A percentile compares a stretch with the other conserved stretches of the same genome.
Evolutionary conservation across 805 yeast genomes (phyloP).

Genomic region (Kluyveromyces nonfermentans): DNA sequence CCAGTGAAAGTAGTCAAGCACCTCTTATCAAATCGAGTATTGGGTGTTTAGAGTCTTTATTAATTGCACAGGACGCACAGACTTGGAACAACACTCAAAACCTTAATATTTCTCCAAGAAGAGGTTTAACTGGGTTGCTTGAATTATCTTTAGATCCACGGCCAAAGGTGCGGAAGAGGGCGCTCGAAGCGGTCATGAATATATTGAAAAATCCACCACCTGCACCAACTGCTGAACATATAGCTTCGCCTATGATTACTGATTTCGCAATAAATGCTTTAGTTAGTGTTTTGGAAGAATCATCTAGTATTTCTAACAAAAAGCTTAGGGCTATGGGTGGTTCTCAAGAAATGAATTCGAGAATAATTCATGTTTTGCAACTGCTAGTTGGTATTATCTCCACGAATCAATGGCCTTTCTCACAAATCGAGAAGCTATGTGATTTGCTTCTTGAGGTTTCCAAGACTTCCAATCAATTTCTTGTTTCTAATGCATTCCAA

Average conservation of each 20-base stretch:
- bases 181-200: constrained; percentile 73
- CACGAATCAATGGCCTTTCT: constrained; percentile 75
- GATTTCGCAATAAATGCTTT: constrained; percentile 55
- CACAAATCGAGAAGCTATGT: constrained; percentile 61
- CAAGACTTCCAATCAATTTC: constrained; percentile 72
- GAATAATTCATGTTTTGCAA: constrained; percentile 68
- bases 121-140: constrained; percentile 71
- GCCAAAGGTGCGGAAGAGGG: constrained; percentile 93
- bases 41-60: constrained; percentile 73
- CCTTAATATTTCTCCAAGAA: constrained; percentile 51
- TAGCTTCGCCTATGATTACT: constrained; percentile 62
- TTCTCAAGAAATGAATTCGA: constrained; percentile 43
- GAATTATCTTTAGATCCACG: constrained; percentile 78
- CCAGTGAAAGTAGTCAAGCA: constrained; percentile 62
- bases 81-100: constrained; percentile 60
- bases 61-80: constrained; percentile 68
- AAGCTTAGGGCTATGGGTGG: constrained; percentile 26
- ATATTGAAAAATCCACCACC: constrained; percentile 60
- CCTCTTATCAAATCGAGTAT: constrained; percentile 74
- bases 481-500: constrained; percentile 72
- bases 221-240: constrained; percentile 70
- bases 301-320: constrained; percentile 28
- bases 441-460: constrained; percentile 67
- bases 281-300: constrained; percentile 35
- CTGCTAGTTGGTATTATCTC: constrained; percentile 60